Base-by-base conservation (phyloP, 2,329 filamentous ascomycete species). In the Dactylella cylindrospora region DNA sequence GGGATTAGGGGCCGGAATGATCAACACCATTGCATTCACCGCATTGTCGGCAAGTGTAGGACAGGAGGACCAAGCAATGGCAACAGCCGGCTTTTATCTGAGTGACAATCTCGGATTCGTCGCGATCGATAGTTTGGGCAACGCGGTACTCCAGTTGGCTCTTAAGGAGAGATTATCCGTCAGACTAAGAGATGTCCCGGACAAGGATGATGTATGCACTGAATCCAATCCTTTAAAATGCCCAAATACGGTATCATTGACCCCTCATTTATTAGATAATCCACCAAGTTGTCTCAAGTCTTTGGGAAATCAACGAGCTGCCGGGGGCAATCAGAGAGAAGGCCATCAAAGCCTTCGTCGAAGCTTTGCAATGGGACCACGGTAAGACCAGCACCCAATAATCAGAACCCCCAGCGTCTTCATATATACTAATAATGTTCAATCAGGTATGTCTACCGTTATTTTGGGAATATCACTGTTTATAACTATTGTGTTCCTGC, bases 1-100 rank as follows among this genome's bases (percentile, higher is more conserved):
- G 78, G 80, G 0, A 72, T 82, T 53, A 78, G 78, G 0, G 74
- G 74, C 54, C 0, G 59, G 59, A 4, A 57, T 64, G 51, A 51
- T 55, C 22, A 64, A 55, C 15, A 57, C 59, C 2, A 32, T 33
- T 5, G 52, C 59, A 19, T 64, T 64, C 26, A 50, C 52, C 12
- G 59, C 59, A 19, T n/a, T 64, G 41, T 46, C 59, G 9, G 59
- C 59, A 6, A 52, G 51, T 20, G 38, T 64, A 5, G 35, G 35
- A 19, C 32, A 15, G 1, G 44, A 46, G 25, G 59, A 64, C 17
- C 50, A 55, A 15, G 59, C 59, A 1, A 57, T 64, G 45, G 59
- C 59, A 12, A 57, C 51, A 4, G 55, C 59, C 2, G 59, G 59
- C 1, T 64, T 64, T 25, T 64, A 64, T 23, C 51, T 64, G 10